A percentile compares a stretch with the other conserved stretches of the same genome.
Evolutionary conservation across 768 basidiomycete genomes (phyloP).

Genomic region (Leucocoprinus birnbaumii): DNA sequence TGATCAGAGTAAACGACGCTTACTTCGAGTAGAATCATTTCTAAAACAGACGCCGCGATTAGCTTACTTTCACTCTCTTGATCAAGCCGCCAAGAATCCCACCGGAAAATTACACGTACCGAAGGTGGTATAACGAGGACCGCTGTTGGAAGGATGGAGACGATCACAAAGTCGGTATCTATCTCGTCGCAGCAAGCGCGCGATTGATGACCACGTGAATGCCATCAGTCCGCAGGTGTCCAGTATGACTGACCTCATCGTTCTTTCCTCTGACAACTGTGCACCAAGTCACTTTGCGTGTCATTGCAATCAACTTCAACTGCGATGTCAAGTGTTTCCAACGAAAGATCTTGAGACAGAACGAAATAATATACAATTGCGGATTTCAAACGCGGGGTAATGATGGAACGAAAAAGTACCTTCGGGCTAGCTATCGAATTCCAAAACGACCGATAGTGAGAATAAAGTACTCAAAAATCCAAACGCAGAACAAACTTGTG

Average conservation of each 20-base stretch:
- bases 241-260: background rate
- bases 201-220: constrained; percentile 5
- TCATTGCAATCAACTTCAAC: too few species aligned
- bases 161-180: background rate
- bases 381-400: background rate
- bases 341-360: too few species aligned
- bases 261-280: too few species aligned
- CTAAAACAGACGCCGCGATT: background rate
- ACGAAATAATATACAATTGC: background rate
- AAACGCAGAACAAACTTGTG: background rate
- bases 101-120: background rate
- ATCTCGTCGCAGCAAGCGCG: background rate
- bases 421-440: background rate
- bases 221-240: background rate
- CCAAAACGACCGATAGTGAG: background rate
- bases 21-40: constrained; percentile 88
- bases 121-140: background rate
- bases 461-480: background rate
- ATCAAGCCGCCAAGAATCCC: background rate
- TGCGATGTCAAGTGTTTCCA: too few species aligned
- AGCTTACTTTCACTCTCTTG: background rate
- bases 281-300: too few species aligned
- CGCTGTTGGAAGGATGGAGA: background rate
- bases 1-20: constrained; percentile 13
- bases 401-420: background rate